Conservation (phyloP, 2,329 filamentous ascomycete genomes). For the Coleophoma cylindrospora region DNA sequence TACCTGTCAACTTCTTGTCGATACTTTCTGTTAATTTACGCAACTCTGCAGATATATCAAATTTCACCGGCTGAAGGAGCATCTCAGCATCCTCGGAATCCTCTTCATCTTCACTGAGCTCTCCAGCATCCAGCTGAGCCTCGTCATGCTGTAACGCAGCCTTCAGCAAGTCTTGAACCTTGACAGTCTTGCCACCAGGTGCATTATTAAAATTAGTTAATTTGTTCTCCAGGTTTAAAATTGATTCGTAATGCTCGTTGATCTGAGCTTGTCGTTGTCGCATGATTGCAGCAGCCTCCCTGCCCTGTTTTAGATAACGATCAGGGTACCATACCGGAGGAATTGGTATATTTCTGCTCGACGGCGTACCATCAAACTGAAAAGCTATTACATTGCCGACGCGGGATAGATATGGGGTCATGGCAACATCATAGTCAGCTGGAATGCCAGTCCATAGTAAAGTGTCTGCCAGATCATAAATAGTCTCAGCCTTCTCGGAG, state of each 20-base stretch:
- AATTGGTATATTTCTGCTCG: conserved; percentile 41
- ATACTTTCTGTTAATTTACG: conserved; percentile 22
- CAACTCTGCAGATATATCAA: conserved; percentile 19
- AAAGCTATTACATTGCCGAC: conserved; percentile 45
- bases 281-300: conserved; percentile 41
- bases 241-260: conserved; percentile 20
- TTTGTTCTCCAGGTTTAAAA: conserved; percentile 19
- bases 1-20: conserved; percentile 26
- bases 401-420: conserved; percentile 24
- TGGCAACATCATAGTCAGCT: conserved; percentile 12
- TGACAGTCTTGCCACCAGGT: conserved; percentile 15
- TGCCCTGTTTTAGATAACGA: conserved; percentile 41
- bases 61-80: conserved; percentile 6
- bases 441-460: conserved; percentile 20
- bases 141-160: conserved; percentile 24
- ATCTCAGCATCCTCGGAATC: conserved; percentile 9
- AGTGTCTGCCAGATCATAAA: conserved; percentile 28
- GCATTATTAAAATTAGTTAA: conserved; percentile 17
- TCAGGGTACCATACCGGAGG: conserved; percentile 48
- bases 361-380: conserved; percentile 35
- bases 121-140: conserved; percentile 10
- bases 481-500: conserved; percentile 18
- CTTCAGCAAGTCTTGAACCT: conserved; percentile 24
- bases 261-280: conserved; percentile 19
- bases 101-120: neutral